Percentiles rank a stretch among this genome's conserved stretches.
Evolutionary conservation across 108 stramenopile genomes (phyloP).

Genomic region (Schizochytrium sp.): DNA sequence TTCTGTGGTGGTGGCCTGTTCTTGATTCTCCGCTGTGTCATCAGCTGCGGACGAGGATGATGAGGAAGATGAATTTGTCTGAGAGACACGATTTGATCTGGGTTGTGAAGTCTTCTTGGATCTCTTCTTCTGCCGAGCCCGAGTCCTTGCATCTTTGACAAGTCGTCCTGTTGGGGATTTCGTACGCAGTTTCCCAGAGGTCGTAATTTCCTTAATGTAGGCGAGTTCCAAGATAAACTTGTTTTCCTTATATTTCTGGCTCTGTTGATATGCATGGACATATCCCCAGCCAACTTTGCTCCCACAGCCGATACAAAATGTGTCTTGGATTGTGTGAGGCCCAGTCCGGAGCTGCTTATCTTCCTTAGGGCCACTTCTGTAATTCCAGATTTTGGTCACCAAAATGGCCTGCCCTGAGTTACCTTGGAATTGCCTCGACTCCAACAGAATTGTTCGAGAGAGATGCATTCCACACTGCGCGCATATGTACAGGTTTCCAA

Average conservation of each 20-base stretch:
- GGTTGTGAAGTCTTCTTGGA: no score
- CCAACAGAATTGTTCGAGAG: neutral
- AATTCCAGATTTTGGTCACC: constrained; percentile 36
- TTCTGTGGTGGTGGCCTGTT: no score
- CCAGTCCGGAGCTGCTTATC: neutral
- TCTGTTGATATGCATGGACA: neutral
- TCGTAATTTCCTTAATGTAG: neutral
- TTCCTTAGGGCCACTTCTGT: neutral
- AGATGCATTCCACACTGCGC: constrained; percentile 39
- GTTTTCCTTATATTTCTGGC: constrained; percentile 14
- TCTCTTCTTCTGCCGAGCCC: no score
- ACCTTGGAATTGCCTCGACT: neutral
- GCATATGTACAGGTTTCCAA: neutral
- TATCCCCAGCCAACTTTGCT: constrained; percentile 31
- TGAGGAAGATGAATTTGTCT: no score
- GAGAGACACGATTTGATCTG: no score
- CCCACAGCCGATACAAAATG: neutral
- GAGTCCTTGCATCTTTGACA: neutral
- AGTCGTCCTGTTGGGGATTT: neutral
- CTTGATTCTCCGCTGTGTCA: no score
- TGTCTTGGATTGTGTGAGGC: constrained; percentile 41
- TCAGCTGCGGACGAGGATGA: no score
- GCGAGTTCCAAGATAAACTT: constrained; percentile 41
- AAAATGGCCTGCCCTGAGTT: constrained; percentile 14
- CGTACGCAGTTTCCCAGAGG: neutral